phyloP scores from a whole-genome alignment of 129 eudicot genomes.

The Oenanthe sinensis region DNA sequence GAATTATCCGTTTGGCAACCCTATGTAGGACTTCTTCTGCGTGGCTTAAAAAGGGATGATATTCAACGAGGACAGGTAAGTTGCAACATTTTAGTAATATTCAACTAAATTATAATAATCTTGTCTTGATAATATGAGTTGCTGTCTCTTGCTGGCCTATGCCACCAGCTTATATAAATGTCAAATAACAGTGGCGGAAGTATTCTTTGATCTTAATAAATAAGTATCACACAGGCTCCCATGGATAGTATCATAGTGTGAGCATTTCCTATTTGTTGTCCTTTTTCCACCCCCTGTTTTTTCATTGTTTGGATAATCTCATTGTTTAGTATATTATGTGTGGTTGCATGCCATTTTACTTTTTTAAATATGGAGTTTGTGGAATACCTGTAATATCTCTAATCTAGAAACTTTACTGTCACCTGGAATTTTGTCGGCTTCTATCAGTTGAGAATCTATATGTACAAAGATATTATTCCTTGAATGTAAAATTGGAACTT shows the following conservation, averaged over 20 bases:
- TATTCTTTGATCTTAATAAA: neutral
- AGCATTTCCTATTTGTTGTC: neutral
- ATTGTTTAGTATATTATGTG: neutral
- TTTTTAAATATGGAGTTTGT: neutral
- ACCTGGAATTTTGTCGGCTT: neutral
- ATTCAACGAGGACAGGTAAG: slow-evolving; percentile 84
- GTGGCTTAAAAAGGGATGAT: slow-evolving; percentile 85
- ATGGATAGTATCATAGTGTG: neutral
- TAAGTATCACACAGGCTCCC: neutral
- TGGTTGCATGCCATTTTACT: neutral
- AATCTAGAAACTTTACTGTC: neutral
- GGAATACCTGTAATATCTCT: no score
- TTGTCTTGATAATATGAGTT: neutral
- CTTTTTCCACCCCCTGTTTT: neutral
- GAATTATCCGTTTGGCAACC: no score
- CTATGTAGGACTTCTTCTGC: slow-evolving; percentile 92
- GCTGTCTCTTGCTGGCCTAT: neutral
- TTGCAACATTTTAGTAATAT: neutral
- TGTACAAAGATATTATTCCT: neutral
- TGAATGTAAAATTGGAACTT: neutral
- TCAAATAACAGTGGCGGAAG: neutral
- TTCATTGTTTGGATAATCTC: neutral
- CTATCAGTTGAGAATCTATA: neutral
- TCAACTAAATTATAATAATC: neutral
- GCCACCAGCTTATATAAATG: neutral